phyloP scores from a whole-genome alignment of 805 yeast genomes.

The Maudiozyma turicensis region DNA sequence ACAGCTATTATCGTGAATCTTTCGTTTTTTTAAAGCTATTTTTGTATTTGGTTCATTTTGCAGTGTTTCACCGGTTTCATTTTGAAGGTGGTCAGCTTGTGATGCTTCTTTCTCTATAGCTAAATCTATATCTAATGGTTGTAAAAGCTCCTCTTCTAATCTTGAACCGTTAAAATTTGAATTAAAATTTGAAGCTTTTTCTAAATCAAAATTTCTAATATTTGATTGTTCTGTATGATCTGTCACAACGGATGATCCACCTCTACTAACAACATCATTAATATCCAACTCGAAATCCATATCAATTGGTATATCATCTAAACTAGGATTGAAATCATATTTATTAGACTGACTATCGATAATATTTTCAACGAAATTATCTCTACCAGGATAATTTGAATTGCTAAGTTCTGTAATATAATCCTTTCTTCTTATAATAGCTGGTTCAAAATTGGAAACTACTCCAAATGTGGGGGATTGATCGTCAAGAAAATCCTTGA shows the following conservation, averaged over 20 bases:
- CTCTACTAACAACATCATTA: conserved; percentile 22
- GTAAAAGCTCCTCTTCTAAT: not conserved
- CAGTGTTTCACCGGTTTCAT: too few species aligned
- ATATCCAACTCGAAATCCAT: conserved; percentile 23
- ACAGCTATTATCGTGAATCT: not conserved
- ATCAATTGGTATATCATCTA: conserved; percentile 14
- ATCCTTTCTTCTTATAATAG: conserved; percentile 16
- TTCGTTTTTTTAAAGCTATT: not conserved
- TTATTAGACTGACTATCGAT: not conserved
- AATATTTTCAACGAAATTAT: not conserved
- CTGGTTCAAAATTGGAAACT: not conserved
- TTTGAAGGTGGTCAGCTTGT: too few species aligned
- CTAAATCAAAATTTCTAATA: not conserved
- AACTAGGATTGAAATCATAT: not conserved
- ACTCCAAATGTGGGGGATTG: too few species aligned
- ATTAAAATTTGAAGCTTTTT: not conserved
- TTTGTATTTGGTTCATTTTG: too few species aligned
- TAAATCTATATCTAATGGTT: conserved; percentile 7
- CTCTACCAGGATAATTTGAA: conserved; percentile 8
- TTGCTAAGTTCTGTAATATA: conserved; percentile 19
- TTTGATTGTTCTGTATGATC: conserved; percentile 5
- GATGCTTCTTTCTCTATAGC: not conserved
- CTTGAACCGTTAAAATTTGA: not conserved
- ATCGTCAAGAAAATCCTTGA: conserved; percentile 3
- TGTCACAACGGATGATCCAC: conserved; percentile 11